These are phyloP conservation scores for Aspergillus haitiensis DNA, from an alignment of 495 filamentous ascomycete genomes.

Conservation along the genomic window DNA sequence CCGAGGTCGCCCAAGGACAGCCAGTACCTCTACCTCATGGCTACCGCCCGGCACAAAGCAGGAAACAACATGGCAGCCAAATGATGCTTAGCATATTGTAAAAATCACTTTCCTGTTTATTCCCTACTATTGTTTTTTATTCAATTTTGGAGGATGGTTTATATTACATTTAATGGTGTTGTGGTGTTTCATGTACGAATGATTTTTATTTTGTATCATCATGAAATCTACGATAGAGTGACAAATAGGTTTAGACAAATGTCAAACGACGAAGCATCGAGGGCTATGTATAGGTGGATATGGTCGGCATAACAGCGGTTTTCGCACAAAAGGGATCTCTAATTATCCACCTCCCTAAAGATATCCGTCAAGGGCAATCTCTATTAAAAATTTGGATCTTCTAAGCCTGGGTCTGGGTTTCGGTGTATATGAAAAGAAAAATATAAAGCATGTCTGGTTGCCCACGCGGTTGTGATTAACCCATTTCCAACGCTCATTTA, in stretches of 20 bases:
- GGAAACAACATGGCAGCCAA: conserved; percentile 76
- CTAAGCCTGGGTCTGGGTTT: no score
- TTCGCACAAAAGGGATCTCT: no score
- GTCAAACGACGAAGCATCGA: no score
- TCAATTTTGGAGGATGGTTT: background rate
- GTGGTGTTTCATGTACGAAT: background rate
- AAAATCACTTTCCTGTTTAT: conserved; percentile 17
- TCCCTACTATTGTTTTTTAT: background rate
- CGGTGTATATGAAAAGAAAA: no score
- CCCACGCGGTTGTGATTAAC: no score
- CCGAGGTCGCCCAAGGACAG: conserved; percentile 52
- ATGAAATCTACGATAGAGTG: conserved; percentile 8
- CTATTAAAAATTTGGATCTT: no score
- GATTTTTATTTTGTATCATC: conserved; percentile 6
- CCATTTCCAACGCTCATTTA: no score
- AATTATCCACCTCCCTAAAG: no score
- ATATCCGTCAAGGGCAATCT: no score
- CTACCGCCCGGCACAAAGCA: conserved; percentile 72
- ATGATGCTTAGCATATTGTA: conserved; percentile 39
- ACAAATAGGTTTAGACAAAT: background rate
- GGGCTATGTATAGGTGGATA: no score
- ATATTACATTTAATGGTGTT: background rate
- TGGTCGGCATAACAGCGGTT: no score
- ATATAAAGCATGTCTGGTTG: no score
- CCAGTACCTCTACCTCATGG: conserved; percentile 60